These are phyloP conservation scores for Taphrina betulina DNA, from an alignment of 1,139 yeast species.

Conservation along the genomic window DNA sequence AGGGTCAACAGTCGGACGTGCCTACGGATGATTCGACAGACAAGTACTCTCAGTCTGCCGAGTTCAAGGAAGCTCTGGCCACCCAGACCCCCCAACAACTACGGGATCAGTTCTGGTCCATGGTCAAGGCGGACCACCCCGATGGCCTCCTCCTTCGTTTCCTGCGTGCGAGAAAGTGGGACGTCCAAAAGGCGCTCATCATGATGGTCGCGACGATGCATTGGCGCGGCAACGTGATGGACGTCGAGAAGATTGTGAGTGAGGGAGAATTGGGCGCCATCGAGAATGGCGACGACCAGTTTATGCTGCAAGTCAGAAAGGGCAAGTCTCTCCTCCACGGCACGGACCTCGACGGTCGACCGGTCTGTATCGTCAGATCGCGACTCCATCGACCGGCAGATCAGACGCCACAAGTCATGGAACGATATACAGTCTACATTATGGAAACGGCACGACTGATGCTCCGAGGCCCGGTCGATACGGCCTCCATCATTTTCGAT, in stretches of 20 bases:
- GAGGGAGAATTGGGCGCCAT: constrained; percentile 59
- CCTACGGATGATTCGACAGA: constrained; percentile 36
- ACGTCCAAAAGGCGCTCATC: constrained; percentile 58
- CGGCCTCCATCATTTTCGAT: constrained; percentile 65
- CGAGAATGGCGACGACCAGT: constrained; percentile 48
- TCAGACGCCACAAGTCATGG: constrained; percentile 66
- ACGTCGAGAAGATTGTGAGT: constrained; percentile 58
- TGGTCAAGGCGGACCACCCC: constrained; percentile 59
- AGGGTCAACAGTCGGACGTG: not conserved
- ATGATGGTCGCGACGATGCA: constrained; percentile 66
- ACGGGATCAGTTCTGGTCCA: constrained; percentile 51
- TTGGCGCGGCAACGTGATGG: constrained; percentile 62
- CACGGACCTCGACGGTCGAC: constrained; percentile 61
- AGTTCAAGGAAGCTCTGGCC: constrained; percentile 39
- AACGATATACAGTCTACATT: constrained; percentile 61
- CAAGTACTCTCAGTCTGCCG: constrained; percentile 39
- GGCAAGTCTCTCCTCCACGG: constrained; percentile 70
- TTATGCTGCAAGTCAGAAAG: constrained; percentile 46
- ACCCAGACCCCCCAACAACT: constrained; percentile 41
- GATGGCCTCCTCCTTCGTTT: constrained; percentile 68
- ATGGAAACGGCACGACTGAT: constrained; percentile 71
- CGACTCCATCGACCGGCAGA: constrained; percentile 68
- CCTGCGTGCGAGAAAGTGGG: constrained; percentile 72
- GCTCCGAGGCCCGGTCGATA: constrained; percentile 62
- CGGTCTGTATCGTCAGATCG: constrained; percentile 71